Evolutionary conservation across 352 stramenopile genomes (phyloP), one percentile per base, ranked within the genome.

Genomic region (Peronospora farinosa): DNA sequence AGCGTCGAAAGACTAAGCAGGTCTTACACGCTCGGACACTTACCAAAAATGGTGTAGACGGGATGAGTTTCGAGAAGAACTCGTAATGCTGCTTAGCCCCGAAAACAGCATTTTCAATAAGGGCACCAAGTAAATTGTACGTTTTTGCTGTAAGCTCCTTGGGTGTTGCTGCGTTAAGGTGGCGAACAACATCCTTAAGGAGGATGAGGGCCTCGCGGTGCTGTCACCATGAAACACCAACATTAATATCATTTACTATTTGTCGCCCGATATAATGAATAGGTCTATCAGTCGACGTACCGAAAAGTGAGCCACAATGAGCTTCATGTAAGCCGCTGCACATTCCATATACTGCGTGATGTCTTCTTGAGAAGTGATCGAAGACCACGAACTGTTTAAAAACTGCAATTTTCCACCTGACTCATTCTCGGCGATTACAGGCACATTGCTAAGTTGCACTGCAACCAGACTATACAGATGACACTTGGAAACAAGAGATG

Each of bases 351-450:
- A 95, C 60, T 74, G 60, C 16, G 71, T 68, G 3, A 95, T 72
- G 27, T 92, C 67, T 46, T 78, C 64, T 48, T 86, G 71, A 6
- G 67, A 63, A 12, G 74, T 90, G n/a, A 95, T 81, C 0, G 65
- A 84, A 11, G 69, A 77, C 87, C 87, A 96, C 5, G 80, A 78
- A 33, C 87, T 72, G 54, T 95, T 95, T 13, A 95, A 47, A 55
- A 95, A 89, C n/a, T 71, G 65, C 12, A 95, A 43, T 19, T 86
- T 86, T 2, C 58, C 71, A 27, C 76, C 67, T 28, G 64, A 56
- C 43, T 62, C 60, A 37, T 60, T 62, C 1, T 57, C 40, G 2
- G 68, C 47, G 35, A 76, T 54, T n/a, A n/a, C 28, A 8, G 51
- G n/a, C 5, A 54, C 54, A 13, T 54, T 54, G 28, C 72, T 86